Base-by-base conservation (phyloP, 2,329 filamentous ascomycete genomes). In the Onygena corvina region DNA sequence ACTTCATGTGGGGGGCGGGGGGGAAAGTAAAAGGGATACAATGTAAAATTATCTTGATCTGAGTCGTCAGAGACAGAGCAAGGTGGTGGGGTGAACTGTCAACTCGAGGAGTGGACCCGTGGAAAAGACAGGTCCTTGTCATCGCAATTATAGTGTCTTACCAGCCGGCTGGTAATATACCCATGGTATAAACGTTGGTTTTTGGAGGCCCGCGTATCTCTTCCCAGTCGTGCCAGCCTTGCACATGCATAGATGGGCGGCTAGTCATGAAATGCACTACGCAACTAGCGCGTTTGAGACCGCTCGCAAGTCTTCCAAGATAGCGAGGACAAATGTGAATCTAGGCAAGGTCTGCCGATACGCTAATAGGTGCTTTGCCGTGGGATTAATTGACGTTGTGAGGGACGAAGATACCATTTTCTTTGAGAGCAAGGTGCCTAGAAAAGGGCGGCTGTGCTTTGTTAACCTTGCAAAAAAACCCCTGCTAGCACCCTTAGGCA, bases 391-490 rank as follows among this genome's bases (percentile, higher is more conserved):
- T 23, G 36, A 40, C 36, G 36, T 40, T 40, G n/a, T n/a, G n/a
- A n/a, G n/a, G n/a, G n/a, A n/a, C n/a, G 36, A 40, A 40, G 20
- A 23, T 40, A 40, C 25, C n/a, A 20, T 40, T 40, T 23, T 18
- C 21, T 23, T 40, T n/a, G 12, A n/a, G 36, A 40, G n/a, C n/a
- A n/a, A n/a, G n/a, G n/a, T n/a, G n/a, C n/a, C n/a, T n/a, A n/a
- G n/a, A n/a, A n/a, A n/a, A n/a, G n/a, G n/a, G n/a, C n/a, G 36
- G 36, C 36, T 40, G 36, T 40, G 36, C 36, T 40, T 40, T 40
- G 36, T 40, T 21, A 40, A 23, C 36, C 36, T 40, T 40, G 36
- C 18, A 14, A 9, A 2, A 6, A 40, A 40, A 18, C 36, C 36
- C 11, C n/a, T n/a, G n/a, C n/a, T n/a, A n/a, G n/a, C n/a, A n/a